Evolutionary conservation across 768 basidiomycete species (phyloP), one percentile per base, ranked within the genome.

Genomic region (Trametopsis cervina): DNA sequence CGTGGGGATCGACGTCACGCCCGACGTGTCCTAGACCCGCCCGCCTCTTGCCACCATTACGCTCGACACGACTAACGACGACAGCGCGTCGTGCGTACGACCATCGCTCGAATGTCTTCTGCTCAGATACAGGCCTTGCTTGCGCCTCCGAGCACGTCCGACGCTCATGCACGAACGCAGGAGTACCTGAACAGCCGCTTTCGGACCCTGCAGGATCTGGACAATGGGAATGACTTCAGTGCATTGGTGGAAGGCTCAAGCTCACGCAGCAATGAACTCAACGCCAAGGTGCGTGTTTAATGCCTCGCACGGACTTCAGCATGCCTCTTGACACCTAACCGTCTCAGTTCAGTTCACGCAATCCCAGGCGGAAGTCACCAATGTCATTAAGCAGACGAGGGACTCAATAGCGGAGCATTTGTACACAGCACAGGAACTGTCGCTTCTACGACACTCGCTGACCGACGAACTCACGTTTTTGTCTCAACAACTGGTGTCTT

Each of bases 401-500:
- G 53, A 63, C 10, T 61, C 69, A 18, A 74, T 77, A 1, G 62
- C 76, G 44, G 60, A 65, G 20, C 71, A 83, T 26, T 67, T 88
- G 27, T 69, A 74, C 44, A 74, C 78, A 7, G 86, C 87, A 0
- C 83, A 88, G 58, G 80, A 84, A 47, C 69, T 91, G 35, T 81
- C 88, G 1, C 70, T 87, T n/a, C 66, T 84, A 26, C 75, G 91
- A 21, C 87, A 91, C 64, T 78, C 77, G 1, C 68, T 94, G 17
- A 76, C 80, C 13, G 91, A 95, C 59, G 85, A 92, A 61, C 71
- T 94, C 10, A 69, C 80, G 11, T 76, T 77, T 50, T 67, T 95
- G 23, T 77, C 79, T 4, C 66, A 72, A 43, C 78, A 84, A 44
- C 70, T 95, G 36, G 70, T 80, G 41, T 84, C 83, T 1, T 69